Conservation (phyloP, 441 rosid species). For the Croton setiger region DNA sequence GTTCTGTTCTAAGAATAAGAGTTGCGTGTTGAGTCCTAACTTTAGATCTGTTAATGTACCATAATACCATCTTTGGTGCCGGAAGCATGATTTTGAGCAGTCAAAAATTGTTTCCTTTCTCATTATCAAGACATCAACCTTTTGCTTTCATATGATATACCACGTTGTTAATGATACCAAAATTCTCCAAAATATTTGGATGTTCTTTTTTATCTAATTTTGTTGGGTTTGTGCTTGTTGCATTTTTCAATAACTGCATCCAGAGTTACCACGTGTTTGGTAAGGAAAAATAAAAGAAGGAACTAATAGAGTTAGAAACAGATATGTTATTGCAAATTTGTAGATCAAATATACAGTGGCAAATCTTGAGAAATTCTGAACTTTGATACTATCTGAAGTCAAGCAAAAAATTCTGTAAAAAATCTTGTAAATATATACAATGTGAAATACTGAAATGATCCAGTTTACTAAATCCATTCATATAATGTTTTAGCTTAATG, state of each 20-base stretch:
- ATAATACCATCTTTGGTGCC: neutral
- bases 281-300: too few species aligned
- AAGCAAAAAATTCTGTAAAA: too few species aligned
- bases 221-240: neutral
- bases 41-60: neutral
- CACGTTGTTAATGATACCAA: neutral
- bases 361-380: too few species aligned
- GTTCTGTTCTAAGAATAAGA: neutral
- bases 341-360: too few species aligned
- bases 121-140: neutral
- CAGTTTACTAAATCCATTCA: too few species aligned
- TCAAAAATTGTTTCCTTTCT: neutral
- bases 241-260: neutral
- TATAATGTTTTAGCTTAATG: too few species aligned
- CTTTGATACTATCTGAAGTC: too few species aligned
- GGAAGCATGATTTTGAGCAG: neutral
- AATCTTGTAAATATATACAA: too few species aligned
- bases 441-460: too few species aligned
- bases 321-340: too few species aligned
- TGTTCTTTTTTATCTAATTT: neutral
- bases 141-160: neutral
- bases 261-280: too few species aligned
- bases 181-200: neutral
- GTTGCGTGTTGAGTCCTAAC: neutral
- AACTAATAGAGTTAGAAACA: too few species aligned